Percentiles rank a stretch among this genome's conserved stretches.
These are phyloP conservation scores for Aspergillus oerlinghausenensis DNA, from an alignment of 2,329 filamentous ascomycete species.

Conservation along the genomic window DNA sequence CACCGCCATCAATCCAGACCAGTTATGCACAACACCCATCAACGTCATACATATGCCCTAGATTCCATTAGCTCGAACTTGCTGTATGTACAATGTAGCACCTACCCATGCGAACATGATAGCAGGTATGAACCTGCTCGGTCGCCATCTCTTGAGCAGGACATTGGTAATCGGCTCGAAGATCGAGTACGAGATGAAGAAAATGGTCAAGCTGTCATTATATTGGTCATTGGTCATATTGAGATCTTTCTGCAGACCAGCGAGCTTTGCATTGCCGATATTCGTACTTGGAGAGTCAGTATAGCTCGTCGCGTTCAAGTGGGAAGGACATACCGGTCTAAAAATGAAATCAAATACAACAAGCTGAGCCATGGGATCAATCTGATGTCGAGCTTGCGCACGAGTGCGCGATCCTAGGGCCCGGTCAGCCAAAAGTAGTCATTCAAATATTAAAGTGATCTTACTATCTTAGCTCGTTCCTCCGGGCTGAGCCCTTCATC, in stretches of 20 bases:
- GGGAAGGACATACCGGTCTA: constrained; percentile 28
- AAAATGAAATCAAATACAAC: constrained; percentile 41
- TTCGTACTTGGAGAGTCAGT: constrained; percentile 52
- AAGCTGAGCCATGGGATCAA: constrained; percentile 45
- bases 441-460: constrained; percentile 16
- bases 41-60: constrained; percentile 43
- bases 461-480: constrained; percentile 58
- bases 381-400: constrained; percentile 43
- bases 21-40: constrained; percentile 46
- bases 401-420: constrained; percentile 39
- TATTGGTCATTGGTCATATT: constrained; percentile 62
- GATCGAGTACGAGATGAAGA: constrained; percentile 79
- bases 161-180: constrained; percentile 74
- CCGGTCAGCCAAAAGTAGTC: neutral
- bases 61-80: constrained; percentile 5
- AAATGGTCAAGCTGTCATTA: constrained; percentile 72
- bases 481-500: constrained; percentile 62
- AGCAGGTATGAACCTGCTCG: constrained; percentile 72
- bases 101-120: constrained; percentile 64
- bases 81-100: neutral
- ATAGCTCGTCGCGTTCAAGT: neutral
- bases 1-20: constrained; percentile 42
- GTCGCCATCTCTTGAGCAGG: constrained; percentile 69
- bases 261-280: constrained; percentile 66
- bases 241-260: constrained; percentile 56